Percentiles rank a stretch among this genome's conserved stretches.
These are phyloP conservation scores for Fragaria ananassa DNA, from an alignment of 306 rosid species.

Conservation along the genomic window DNA sequence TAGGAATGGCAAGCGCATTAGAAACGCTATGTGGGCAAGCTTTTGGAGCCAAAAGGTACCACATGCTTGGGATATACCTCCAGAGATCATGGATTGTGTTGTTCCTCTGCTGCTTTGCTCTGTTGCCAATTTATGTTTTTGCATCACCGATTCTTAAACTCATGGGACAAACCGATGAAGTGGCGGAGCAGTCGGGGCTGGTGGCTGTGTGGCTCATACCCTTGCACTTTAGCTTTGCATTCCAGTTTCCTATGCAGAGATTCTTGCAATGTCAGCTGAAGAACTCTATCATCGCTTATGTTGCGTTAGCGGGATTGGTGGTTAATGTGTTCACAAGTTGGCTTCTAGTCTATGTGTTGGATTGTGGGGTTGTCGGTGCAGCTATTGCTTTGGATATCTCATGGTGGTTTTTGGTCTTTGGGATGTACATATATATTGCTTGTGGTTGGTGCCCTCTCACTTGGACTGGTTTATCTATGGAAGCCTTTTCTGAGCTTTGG, in stretches of 20 bases:
- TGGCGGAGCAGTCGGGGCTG: conserved; percentile 49
- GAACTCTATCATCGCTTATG: conserved; percentile 50
- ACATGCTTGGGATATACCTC: conserved; percentile 61
- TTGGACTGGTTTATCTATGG: conserved; percentile 56
- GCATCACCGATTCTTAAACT: conserved; percentile 51
- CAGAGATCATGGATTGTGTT: conserved; percentile 71
- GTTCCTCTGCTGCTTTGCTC: conserved; percentile 42
- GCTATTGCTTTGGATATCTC: conserved; percentile 64
- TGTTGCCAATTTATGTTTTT: conserved; percentile 52
- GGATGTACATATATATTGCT: conserved; percentile 33
- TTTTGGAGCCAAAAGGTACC: conserved; percentile 55
- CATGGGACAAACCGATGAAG: conserved; percentile 55
- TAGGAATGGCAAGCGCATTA: conserved; percentile 83
- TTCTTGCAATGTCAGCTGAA: conserved; percentile 77
- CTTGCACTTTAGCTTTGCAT: conserved; percentile 73
- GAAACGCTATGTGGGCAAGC: conserved; percentile 87
- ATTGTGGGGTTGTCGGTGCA: conserved; percentile 60
- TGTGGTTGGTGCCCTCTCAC: conserved; percentile 69
- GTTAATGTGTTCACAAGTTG: conserved; percentile 40
- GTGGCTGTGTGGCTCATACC: conserved; percentile 74
- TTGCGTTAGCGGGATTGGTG: conserved; percentile 37
- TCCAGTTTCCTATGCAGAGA: conserved; percentile 66
- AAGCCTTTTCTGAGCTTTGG: conserved; percentile 73
- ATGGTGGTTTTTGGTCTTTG: conserved; percentile 63
- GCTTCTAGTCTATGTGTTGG: conserved; percentile 45